Evolutionary conservation across 768 basidiomycete genomes (phyloP), one percentile per base, ranked within the genome.

Genomic region (Mycena vitilis): DNA sequence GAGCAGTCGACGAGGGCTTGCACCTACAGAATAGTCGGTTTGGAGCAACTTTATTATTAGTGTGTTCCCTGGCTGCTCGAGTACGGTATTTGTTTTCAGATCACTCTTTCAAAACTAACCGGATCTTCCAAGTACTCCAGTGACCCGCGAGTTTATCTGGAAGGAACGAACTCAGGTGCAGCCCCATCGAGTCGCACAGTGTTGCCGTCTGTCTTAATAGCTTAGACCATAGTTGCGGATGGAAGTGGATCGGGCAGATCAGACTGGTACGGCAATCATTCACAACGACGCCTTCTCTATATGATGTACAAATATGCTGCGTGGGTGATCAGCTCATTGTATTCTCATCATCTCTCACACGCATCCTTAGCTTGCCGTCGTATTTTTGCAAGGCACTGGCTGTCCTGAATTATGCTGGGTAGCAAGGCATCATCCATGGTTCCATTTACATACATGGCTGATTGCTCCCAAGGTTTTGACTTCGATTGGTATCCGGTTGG

Each of bases 51-150:
- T 78, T 85, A 23, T 71, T 86, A 18, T 74, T 82, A 58, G 74
- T 85, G 0, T 83, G 83, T 68, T 84, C 85, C 13, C 70, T 82
- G 65, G 86, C 81, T 15, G 71, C 81, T 6, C 75, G 83, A 52
- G 82, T 69, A 65, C 71, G 75, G 34, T 77, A 84, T 10, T 56
- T 47, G 5, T 45, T 57, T 34, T 20, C 18, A 52, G n/a, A 42
- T 65, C 52, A 37, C 25, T 23, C 22, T 38, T 25, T 6, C 42
- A 48, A 40, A 38, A 60, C 22, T 64, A 20, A 60, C 36, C 36
- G 12, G 15, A 23, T 10, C 20, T 40, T 40, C 15, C 34, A 52
- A 62, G 66, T 70, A 74, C 58, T 74, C 78, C 45, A 75, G 80
- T 62, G 82, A 86, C 72, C 77, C 77, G 0, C 73, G 82, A 25